Percentiles rank a stretch among this genome's conserved stretches.
Evolutionary conservation across 768 basidiomycete genomes (phyloP).

Genomic region (Boletus bicolor): DNA sequence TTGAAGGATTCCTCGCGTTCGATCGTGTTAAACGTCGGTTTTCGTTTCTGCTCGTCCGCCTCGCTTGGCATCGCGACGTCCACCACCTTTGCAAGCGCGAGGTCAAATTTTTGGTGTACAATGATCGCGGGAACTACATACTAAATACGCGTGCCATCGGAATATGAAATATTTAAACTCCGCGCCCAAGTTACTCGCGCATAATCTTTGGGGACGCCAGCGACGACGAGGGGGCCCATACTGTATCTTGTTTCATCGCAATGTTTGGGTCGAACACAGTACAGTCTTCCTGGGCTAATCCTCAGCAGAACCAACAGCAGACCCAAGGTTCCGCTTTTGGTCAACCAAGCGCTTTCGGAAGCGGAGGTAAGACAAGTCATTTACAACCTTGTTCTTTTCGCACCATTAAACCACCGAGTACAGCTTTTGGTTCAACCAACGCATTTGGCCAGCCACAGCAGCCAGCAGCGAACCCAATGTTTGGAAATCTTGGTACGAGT

Average conservation of each 20-base stretch:
- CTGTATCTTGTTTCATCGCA: constrained; percentile 20
- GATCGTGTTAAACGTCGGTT: constrained; percentile 76
- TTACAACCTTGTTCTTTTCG: constrained; percentile 26
- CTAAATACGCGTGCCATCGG: constrained; percentile 24
- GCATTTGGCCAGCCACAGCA: constrained; percentile 68
- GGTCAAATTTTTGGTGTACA: constrained; percentile 10
- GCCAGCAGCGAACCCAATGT: constrained; percentile 77
- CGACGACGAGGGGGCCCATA: constrained; percentile 25
- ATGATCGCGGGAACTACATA: constrained; percentile 23
- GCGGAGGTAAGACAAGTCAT: constrained; percentile 39
- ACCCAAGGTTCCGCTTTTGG: constrained; percentile 61
- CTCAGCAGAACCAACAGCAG: constrained; percentile 61
- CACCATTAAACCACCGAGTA: constrained; percentile 24
- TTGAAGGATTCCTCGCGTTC: constrained; percentile 74
- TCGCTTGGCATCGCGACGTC: constrained; percentile 47
- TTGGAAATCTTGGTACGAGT: constrained; percentile 54
- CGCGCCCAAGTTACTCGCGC: constrained; percentile 16
- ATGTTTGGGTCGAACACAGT: constrained; percentile 60
- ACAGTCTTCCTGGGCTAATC: constrained; percentile 67
- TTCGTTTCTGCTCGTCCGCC: constrained; percentile 37
- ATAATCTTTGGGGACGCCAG: constrained; percentile 14
- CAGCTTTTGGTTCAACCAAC: constrained; percentile 53
- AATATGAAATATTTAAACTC: constrained; percentile 12
- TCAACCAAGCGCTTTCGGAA: constrained; percentile 64
- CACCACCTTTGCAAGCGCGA: background rate